Base-by-base conservation (phyloP, 495 filamentous ascomycete species). In the Aspergillus indologenus region DNA sequence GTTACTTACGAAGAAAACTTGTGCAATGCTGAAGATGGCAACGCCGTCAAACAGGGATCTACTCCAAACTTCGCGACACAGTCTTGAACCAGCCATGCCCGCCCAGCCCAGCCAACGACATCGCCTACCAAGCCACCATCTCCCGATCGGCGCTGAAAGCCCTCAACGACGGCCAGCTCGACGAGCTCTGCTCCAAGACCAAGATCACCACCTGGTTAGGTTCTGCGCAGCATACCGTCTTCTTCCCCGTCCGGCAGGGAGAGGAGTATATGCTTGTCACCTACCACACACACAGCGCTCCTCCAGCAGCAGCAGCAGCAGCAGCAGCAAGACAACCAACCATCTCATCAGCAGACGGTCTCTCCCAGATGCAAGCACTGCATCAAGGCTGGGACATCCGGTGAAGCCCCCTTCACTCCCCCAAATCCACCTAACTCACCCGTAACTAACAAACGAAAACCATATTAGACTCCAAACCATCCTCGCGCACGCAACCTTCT, bases 161-260 rank as follows among this genome's bases (percentile, higher is more conserved):
- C n/a, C 11, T 56, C 21, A 29, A 29, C 21, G 14, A 56, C 22
- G 4, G 19, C 3, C 20, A 26, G 17, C 45, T 56, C 1, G 44
- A 46, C 9, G 40, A 45, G n/a, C 42, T 56, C 3, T 56, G 53
- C 19, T 24, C 24, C 9, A 18, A 44, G 26, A 19, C 3, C 40
- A 45, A n/a, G 12, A 22, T 56, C 12, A 56, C 53, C 5, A 24
- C 40, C 20, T 56, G 53, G 53, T n/a, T 56, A 12, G 53, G 53
- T 9, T 44, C 53, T 14, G 23, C 21, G 4, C 42, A 56, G 26
- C 53, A 56, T 24, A 44, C 53, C 5, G 18, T 56, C 7, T 20
- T 56, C 21, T 56, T 45, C 21, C 53, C 53, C 9, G 22, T 56
- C 19, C 42, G 15, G 18, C 53, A 19, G 5, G 42, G 42, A 6